Evolutionary conservation across 257 asterid genomes (phyloP), one percentile per base, ranked within the genome.

Genomic region (Capsicum pubescens): DNA sequence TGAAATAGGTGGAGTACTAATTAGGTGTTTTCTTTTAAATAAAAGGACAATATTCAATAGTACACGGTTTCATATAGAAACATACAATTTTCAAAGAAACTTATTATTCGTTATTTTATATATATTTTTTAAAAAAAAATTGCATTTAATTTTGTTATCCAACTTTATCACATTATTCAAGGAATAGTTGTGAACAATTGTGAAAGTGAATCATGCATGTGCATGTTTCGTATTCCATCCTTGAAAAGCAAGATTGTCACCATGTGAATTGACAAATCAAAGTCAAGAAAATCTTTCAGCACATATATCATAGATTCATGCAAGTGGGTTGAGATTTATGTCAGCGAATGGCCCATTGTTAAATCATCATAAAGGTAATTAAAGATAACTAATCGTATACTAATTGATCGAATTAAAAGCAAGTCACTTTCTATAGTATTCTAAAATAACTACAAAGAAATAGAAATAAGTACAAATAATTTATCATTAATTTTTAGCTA

Each of bases 141-240:
- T 19, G 69, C 1, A 61, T 39, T 82, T 61, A 17, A 55, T 21
- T 74, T 60, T 79, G 54, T 39, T 68, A 59, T 67, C 44, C 63
- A 79, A 79, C 84, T 67, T 69, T 67, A 39, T 79, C 84, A 58
- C 79, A 86, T 36, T 83, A 52, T 48, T 67, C 66, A 63, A 83
- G 61, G 32, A 59, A 77, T 60, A 74, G 32, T 21, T 26, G 9
- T 74, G 21, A 50, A 50, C 39, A 50, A 50, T 54, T 57, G 19
- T 79, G 84, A 83, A 83, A 71, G 60, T 39, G 72, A 80, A 88
- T 80, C 12, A 60, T 76, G 81, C 63, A 76, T 52, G 81, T 76
- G 60, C 54, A 68, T 68, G 48, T 52, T 76, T 52, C 46, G 63
- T 26, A 66, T 52, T 76, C 63, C 63, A 76, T 52, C 63, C 26